phyloP scores from a whole-genome alignment of 2,329 filamentous ascomycete species.

The Aspergillus clavatus region DNA sequence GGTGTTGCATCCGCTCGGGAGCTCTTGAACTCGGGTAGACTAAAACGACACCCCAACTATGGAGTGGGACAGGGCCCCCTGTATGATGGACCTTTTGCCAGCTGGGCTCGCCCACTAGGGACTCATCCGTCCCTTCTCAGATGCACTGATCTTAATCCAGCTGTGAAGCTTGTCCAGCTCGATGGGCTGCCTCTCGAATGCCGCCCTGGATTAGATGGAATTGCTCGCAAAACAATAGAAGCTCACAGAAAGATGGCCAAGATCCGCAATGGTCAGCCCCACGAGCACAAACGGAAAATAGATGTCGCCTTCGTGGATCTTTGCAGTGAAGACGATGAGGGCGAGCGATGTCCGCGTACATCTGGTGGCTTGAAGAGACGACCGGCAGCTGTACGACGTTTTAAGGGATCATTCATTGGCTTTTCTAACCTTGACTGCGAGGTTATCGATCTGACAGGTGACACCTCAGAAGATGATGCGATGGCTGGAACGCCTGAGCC shows the following conservation, averaged over 20 bases:
- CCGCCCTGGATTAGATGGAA: constrained; percentile 19
- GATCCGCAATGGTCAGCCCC: constrained; percentile 24
- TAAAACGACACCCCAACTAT: constrained; percentile 32
- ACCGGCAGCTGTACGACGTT: not conserved
- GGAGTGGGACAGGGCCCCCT: constrained; percentile 38
- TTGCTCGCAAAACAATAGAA: constrained; percentile 15
- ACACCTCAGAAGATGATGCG: constrained; percentile 10
- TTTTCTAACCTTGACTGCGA: constrained; percentile 9
- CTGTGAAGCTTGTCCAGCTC: constrained; percentile 30
- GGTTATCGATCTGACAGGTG: constrained; percentile 27
- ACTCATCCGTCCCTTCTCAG: constrained; percentile 19
- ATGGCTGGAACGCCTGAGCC: not conserved
- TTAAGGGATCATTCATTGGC: not conserved
- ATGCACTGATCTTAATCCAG: constrained; percentile 20
- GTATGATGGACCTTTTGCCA: constrained; percentile 40
- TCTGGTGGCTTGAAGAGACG: constrained; percentile 4
- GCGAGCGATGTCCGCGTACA: not conserved
- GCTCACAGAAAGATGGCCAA: constrained; percentile 23
- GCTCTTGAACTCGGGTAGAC: constrained; percentile 30
- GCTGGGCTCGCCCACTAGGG: constrained; percentile 33
- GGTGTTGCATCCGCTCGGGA: constrained; percentile 24
- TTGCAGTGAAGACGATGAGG: constrained; percentile 15
- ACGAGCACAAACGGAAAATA: constrained; percentile 18
- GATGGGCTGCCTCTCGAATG: constrained; percentile 18
- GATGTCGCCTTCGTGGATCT: constrained; percentile 13